These are phyloP conservation scores for Starmerella gropengiesseri DNA, from an alignment of 805 yeast species.

Conservation along the genomic window DNA sequence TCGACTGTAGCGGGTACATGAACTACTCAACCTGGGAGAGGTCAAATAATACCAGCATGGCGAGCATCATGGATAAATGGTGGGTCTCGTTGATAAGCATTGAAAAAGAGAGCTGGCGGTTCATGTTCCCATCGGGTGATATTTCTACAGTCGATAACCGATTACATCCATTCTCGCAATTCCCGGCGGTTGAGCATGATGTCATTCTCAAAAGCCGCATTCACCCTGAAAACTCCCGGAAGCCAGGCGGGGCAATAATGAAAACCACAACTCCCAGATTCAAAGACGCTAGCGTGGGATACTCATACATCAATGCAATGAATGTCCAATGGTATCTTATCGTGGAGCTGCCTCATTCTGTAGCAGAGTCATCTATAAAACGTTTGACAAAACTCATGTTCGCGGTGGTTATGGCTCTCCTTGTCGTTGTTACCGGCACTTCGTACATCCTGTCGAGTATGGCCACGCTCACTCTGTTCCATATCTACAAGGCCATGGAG, in stretches of 20 bases:
- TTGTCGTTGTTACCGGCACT: conserved; percentile 14
- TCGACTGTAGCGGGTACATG: conserved; percentile 14
- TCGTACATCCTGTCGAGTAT: conserved; percentile 18
- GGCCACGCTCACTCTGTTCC: conserved; percentile 19
- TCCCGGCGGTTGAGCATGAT: conserved; percentile 19
- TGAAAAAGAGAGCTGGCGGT: conserved; percentile 6
- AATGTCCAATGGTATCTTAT: conserved; percentile 17
- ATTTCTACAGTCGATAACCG: not conserved
- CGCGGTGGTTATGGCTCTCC: conserved; percentile 17
- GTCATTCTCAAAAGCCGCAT: not conserved
- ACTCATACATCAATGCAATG: conserved; percentile 12
- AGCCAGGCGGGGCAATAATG: conserved; percentile 16
- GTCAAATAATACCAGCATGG: not conserved
- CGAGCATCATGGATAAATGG: conserved; percentile 1
- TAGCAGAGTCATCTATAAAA: conserved; percentile 12
- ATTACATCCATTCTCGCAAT: conserved; percentile 10
- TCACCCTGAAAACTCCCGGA: not conserved
- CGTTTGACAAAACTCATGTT: conserved; percentile 14
- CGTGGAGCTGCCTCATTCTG: conserved; percentile 11
- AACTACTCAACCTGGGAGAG: conserved; percentile 2
- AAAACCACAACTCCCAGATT: conserved; percentile 13
- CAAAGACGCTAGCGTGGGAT: conserved; percentile 22
- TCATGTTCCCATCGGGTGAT: conserved; percentile 10
- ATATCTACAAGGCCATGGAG: conserved; percentile 22
- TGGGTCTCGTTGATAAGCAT: conserved; percentile 5